Conservation (phyloP, 345 rosid genomes). For the Chamaenerion angustifolium region DNA sequence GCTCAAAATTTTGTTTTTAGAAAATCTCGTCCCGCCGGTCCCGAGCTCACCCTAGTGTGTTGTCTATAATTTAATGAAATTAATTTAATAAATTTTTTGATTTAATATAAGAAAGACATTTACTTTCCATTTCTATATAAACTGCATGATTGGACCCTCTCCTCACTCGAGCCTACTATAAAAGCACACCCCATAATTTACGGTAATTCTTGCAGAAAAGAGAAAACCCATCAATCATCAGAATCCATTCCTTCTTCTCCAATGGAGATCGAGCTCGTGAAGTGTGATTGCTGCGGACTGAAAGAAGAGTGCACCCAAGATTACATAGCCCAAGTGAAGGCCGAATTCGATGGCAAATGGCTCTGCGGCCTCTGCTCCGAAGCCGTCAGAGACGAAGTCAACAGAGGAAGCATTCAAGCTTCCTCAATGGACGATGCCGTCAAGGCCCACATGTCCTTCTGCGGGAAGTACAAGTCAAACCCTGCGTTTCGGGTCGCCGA, state of each 20-base stretch:
- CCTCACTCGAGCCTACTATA: slow-evolving; percentile 14
- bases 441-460: slow-evolving; percentile 82
- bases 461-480: slow-evolving; percentile 69
- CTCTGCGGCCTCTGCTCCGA: slow-evolving; percentile 92
- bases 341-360: slow-evolving; percentile 84
- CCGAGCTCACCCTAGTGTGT: no score
- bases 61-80: no score
- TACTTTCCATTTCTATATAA: no score
- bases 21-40: no score
- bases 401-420: slow-evolving; percentile 28
- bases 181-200: slow-evolving; percentile 4
- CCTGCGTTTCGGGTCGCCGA: slow-evolving; percentile 89
- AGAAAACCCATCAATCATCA: background rate
- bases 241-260: background rate
- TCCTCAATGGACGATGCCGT: slow-evolving; percentile 63
- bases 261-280: slow-evolving; percentile 81
- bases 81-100: no score
- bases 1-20: no score
- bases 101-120: no score
- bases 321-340: slow-evolving; percentile 57
- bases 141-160: background rate
- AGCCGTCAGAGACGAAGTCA: slow-evolving; percentile 70
- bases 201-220: slow-evolving; percentile 1
- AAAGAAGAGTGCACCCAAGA: slow-evolving; percentile 84
- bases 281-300: slow-evolving; percentile 84